A percentile compares a stretch with the other conserved stretches of the same genome.
Evolutionary conservation across 164 flowering plant species (phyloP).

Genomic region (Piper betle): DNA sequence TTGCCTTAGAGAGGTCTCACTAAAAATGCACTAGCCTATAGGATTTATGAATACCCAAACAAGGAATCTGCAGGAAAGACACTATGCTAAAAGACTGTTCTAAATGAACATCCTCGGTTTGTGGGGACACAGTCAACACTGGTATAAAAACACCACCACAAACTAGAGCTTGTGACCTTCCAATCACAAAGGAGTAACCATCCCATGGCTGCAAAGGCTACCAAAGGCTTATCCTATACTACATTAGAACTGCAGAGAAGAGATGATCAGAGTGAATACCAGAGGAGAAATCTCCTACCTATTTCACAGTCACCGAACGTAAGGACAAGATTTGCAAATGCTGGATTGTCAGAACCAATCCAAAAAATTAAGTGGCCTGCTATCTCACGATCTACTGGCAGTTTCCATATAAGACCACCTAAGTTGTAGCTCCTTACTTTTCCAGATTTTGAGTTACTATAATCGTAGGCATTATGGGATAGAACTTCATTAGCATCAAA

Average conservation of each 20-base stretch:
- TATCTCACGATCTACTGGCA: constrained; percentile 45
- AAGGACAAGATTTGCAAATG: constrained; percentile 71
- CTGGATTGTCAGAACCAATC: constrained; percentile 76
- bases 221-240: too few relatives aligned
- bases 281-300: constrained; percentile 27
- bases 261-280: too few relatives aligned
- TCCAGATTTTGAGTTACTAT: constrained; percentile 1
- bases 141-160: too few relatives aligned
- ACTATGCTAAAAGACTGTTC: too few relatives aligned
- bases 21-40: too few relatives aligned
- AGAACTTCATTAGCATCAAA: constrained; percentile 13
- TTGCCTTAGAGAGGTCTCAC: too few relatives aligned
- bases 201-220: too few relatives aligned
- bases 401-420: constrained; percentile 74
- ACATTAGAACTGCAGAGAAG: too few relatives aligned
- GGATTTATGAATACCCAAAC: neutral
- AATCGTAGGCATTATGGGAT: neutral
- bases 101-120: too few relatives aligned
- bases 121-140: too few relatives aligned
- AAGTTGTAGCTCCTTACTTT: constrained; percentile 25
- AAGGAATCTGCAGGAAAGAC: neutral
- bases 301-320: constrained; percentile 69
- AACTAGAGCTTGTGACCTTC: too few relatives aligned
- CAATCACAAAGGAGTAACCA: too few relatives aligned
- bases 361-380: constrained; percentile 67